phyloP scores from a whole-genome alignment of 1,284 basidiomycete genomes.

The Sphagnurus paluster region DNA sequence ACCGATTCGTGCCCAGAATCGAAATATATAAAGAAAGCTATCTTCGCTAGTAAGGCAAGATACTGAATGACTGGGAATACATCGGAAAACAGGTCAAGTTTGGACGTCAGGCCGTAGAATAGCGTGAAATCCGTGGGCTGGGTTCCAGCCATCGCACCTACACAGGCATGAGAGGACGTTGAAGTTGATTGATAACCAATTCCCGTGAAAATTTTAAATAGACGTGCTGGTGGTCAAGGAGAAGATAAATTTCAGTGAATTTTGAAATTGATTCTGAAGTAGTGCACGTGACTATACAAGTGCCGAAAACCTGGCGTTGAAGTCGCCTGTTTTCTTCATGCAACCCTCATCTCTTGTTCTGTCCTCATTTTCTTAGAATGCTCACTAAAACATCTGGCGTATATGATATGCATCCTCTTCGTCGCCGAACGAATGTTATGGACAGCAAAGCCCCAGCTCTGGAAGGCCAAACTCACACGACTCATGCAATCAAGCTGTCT shows the following conservation, averaged over 20 bases:
- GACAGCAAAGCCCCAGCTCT: no score
- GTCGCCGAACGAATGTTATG: conserved; percentile 7
- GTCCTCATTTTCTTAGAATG: conserved; percentile 4
- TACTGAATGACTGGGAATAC: no score
- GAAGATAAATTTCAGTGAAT: not conserved
- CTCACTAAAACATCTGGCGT: conserved; percentile 6
- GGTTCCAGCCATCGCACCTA: no score
- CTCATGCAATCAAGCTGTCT: conserved; percentile 14
- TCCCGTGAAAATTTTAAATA: not conserved
- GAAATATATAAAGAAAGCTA: no score
- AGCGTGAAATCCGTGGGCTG: no score
- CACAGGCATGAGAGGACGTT: no score
- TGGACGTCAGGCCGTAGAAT: no score
- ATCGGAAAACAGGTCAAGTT: no score
- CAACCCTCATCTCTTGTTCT: conserved; percentile 6
- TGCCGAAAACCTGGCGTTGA: not conserved
- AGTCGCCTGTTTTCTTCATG: conserved; percentile 8
- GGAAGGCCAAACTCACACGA: conserved; percentile 6
- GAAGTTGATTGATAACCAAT: no score
- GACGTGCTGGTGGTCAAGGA: not conserved
- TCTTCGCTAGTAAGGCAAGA: no score
- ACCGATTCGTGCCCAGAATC: no score
- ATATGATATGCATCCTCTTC: not conserved
- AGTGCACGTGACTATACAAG: not conserved
- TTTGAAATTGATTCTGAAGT: not conserved